Percentiles rank a stretch among this genome's conserved stretches.
These are phyloP conservation scores for Rhynchosporium secalis DNA, from an alignment of 2,329 filamentous ascomycete species.

Conservation along the genomic window DNA sequence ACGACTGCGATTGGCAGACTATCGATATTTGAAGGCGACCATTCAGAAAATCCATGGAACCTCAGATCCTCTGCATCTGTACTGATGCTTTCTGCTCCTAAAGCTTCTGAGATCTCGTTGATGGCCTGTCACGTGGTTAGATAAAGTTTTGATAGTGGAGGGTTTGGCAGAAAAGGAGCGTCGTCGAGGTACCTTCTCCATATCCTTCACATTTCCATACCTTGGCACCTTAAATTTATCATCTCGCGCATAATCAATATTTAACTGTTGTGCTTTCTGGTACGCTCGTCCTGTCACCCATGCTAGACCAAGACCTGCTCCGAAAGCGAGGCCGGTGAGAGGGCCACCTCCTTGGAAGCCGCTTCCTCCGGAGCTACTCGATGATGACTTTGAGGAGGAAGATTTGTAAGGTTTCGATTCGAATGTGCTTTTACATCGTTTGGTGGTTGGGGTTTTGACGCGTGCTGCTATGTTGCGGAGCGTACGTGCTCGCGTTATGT, in stretches of 20 bases:
- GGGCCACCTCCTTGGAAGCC: background rate
- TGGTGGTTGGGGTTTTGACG: background rate
- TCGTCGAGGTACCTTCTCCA: slow-evolving; percentile 16
- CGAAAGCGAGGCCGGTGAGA: slow-evolving; percentile 5
- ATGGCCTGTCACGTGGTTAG: slow-evolving; percentile 22
- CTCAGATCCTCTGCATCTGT: slow-evolving; percentile 60
- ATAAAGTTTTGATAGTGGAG: background rate
- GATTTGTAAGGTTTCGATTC: slow-evolving; percentile 7
- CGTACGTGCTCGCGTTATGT: background rate
- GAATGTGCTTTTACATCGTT: slow-evolving; percentile 11
- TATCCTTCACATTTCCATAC: slow-evolving; percentile 24
- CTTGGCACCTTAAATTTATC: slow-evolving; percentile 32
- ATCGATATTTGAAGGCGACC: slow-evolving; percentile 61
- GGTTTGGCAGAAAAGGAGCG: background rate
- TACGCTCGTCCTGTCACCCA: slow-evolving; percentile 10
- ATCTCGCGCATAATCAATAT: slow-evolving; percentile 60
- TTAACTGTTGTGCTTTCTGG: background rate
- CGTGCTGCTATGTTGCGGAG: background rate
- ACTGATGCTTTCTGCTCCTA: slow-evolving; percentile 55
- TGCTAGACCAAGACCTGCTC: background rate
- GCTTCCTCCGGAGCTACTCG: background rate
- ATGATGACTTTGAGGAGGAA: background rate
- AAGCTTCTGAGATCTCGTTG: slow-evolving; percentile 21
- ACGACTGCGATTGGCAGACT: slow-evolving; percentile 61
- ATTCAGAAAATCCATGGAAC: slow-evolving; percentile 63